Conservation (phyloP, 2,329 filamentous ascomycete genomes). For the Cercospora sp. region DNA sequence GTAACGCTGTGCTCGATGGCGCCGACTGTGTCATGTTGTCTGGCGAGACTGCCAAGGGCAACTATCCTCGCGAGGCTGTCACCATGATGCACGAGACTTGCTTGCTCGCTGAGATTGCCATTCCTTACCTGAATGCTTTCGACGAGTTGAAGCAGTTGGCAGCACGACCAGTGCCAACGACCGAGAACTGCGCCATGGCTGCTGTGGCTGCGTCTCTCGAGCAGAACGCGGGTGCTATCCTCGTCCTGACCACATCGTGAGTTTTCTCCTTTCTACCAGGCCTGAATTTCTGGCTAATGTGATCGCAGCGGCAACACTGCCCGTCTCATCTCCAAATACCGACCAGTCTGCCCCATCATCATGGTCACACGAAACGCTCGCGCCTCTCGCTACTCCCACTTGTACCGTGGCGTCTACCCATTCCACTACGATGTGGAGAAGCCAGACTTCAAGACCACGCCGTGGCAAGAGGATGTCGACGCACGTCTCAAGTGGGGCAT, state of each 20-base stretch:
- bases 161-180: slow-evolving; percentile 78
- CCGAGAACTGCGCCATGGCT: slow-evolving; percentile 95
- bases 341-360: slow-evolving; percentile 97
- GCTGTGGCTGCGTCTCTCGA: slow-evolving; percentile 94
- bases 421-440: slow-evolving; percentile 92
- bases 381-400: slow-evolving; percentile 84
- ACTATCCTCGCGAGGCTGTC: slow-evolving; percentile 88
- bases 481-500: slow-evolving; percentile 97
- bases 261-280: slow-evolving; percentile 58
- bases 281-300: neutral
- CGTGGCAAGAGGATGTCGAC: slow-evolving; percentile 99
- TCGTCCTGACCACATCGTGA: slow-evolving; percentile 88
- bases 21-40: slow-evolving; percentile 99
- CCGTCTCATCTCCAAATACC: slow-evolving; percentile 95
- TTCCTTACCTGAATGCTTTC: slow-evolving; percentile 94
- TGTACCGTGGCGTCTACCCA: slow-evolving; percentile 97
- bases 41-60: slow-evolving; percentile 97
- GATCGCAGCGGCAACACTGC: slow-evolving; percentile 76
- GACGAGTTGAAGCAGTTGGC: slow-evolving; percentile 88
- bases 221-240: slow-evolving; percentile 92
- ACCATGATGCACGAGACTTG: slow-evolving; percentile 98
- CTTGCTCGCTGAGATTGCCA: slow-evolving; percentile 93
- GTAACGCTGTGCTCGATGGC: slow-evolving; percentile 95
- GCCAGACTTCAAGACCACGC: slow-evolving; percentile 87
- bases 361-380: slow-evolving; percentile 90